Percentiles rank a stretch among this genome's conserved stretches.
Conservation (phyloP, 257 asterid genomes). For the Solanum infundibuliforme region DNA sequence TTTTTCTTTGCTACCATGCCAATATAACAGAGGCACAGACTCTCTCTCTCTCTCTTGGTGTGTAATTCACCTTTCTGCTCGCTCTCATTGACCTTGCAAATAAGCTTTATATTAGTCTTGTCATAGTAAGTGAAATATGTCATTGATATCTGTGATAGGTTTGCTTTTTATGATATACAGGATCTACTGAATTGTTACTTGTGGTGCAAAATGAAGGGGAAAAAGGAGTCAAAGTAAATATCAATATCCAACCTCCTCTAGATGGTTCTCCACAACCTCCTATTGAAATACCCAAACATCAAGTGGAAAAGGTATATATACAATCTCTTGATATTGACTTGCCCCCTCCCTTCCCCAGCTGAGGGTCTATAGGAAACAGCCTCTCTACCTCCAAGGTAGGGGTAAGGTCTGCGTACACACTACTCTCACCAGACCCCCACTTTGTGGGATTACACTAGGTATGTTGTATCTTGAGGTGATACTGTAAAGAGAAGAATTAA, state of each 20-base stretch:
- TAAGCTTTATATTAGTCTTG: background rate
- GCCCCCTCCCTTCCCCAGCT: background rate
- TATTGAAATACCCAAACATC: conserved; percentile 28
- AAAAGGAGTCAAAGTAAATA: conserved; percentile 30
- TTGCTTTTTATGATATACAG: conserved; percentile 19
- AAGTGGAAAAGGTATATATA: conserved; percentile 36
- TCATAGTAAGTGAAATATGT: background rate
- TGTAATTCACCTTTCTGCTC: background rate
- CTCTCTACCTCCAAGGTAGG: background rate
- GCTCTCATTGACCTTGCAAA: background rate
- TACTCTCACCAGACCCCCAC: background rate
- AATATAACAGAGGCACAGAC: background rate
- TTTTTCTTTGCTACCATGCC: background rate
- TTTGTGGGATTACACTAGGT: background rate
- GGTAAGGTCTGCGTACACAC: background rate
- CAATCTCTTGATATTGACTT: background rate
- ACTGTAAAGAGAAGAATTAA: background rate
- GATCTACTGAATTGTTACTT: conserved; percentile 25
- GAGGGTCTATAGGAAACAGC: background rate
- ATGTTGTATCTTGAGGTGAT: background rate
- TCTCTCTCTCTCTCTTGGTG: background rate
- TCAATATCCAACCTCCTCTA: conserved; percentile 20
- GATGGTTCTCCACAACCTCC: conserved; percentile 10
- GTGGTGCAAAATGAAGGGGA: conserved; percentile 47
- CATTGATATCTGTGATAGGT: background rate